phyloP scores from a whole-genome alignment of 2,329 filamentous ascomycete species.

The Aspergillus quadrilineatus region DNA sequence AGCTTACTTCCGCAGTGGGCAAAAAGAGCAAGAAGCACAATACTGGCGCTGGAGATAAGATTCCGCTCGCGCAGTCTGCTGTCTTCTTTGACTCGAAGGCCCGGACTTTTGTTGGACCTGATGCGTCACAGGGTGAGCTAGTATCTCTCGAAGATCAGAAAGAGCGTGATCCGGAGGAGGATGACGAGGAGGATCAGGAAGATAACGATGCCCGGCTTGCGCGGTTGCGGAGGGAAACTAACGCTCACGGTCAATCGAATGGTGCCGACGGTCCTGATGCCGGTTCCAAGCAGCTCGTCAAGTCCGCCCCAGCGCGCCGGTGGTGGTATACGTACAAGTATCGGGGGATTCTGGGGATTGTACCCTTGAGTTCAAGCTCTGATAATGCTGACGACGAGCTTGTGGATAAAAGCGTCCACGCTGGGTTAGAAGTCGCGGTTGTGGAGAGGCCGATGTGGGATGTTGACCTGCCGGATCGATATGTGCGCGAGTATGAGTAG shows the following conservation, averaged over 20 bases:
- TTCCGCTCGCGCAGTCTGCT: slow-evolving; percentile 46
- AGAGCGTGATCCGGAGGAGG: slow-evolving; percentile 15
- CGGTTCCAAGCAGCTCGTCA: slow-evolving; percentile 22
- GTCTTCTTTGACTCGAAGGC: slow-evolving; percentile 49
- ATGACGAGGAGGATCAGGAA: slow-evolving; percentile 34
- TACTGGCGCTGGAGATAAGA: slow-evolving; percentile 57
- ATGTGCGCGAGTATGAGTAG: slow-evolving; percentile 58
- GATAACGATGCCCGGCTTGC: slow-evolving; percentile 27
- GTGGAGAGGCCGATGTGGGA: slow-evolving; percentile 86
- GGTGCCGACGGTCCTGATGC: slow-evolving; percentile 13
- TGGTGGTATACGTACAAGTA: slow-evolving; percentile 90
- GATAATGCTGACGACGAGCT: not conserved
- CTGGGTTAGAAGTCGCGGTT: slow-evolving; percentile 70
- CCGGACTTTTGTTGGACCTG: slow-evolving; percentile 46
- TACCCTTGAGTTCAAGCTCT: slow-evolving; percentile 48
- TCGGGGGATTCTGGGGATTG: slow-evolving; percentile 80
- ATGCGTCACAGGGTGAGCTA: slow-evolving; percentile 37
- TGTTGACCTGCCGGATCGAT: slow-evolving; percentile 71
- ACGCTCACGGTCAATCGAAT: not conserved
- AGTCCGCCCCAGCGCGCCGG: slow-evolving; percentile 29
- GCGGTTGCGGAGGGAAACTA: not conserved
- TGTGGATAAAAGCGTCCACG: not conserved
- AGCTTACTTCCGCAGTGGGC: slow-evolving; percentile 38
- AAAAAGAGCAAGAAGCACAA: slow-evolving; percentile 37
- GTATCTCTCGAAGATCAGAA: slow-evolving; percentile 34